Base-by-base conservation (phyloP, 2,329 filamentous ascomycete genomes). In the Monilinia polystroma region DNA sequence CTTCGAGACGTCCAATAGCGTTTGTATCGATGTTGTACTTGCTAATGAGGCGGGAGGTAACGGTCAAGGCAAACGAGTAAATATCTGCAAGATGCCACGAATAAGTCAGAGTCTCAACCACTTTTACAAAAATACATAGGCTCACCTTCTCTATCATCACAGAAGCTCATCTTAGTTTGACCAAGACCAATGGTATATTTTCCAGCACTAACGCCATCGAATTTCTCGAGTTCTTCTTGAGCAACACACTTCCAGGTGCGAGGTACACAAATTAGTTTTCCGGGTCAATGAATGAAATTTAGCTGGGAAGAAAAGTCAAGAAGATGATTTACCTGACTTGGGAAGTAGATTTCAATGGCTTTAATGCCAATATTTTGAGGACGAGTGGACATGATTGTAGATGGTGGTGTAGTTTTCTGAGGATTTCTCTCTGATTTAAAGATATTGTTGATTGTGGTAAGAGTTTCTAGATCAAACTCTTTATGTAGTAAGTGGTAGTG, bases 101-200 rank as follows among this genome's bases (percentile, higher is more conserved):
- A 52, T 67, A 20, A 66, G 55, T 47, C 35, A 35, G 51, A 73
- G 67, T 47, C 38, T 8, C 20, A 16, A 38, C 20, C 11, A 63
- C 11, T 35, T 35, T n/a, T 12, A 49, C 23, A n/a, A 55, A 38
- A 1, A 26, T 18, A 23, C 4, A 11, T 5, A 53, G 52, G 23
- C 54, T 52, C 79, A 93, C 91, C 91, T 83, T 95, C 91, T 77
- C 90, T 88, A 77, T 95, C 91, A 80, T 95, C 91, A 79, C 91
- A 94, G 82, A 95, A 95, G 83, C 88, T 89, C 91, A 95, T 95
- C 82, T 91, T 92, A 77, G 90, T 94, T 85, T 95, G 91, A 75
- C 91, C 91, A 67, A 95, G 89, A 79, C 91, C 91, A 81, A 95
- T 94, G 76, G 91, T 95, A 84, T 95, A 95, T 82, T 95, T 95